Conservation (phyloP, 495 filamentous ascomycete species). For the Penicillium soppii region DNA sequence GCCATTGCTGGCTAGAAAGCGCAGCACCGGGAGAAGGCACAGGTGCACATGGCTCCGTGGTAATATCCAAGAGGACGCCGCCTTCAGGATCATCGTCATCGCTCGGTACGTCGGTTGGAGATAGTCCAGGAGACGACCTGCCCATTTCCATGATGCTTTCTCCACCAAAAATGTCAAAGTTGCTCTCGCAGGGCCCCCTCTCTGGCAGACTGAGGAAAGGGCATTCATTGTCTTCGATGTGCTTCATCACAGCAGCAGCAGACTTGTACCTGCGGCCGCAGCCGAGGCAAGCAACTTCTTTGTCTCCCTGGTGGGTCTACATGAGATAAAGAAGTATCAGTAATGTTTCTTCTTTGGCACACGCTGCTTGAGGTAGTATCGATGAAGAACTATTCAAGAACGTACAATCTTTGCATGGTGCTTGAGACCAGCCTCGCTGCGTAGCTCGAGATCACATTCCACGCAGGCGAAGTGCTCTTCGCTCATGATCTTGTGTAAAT, state of each 20-base stretch:
- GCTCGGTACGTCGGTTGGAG: slow-evolving; percentile 34
- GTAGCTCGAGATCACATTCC: slow-evolving; percentile 52
- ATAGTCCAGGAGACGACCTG: not conserved
- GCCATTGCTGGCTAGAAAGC: not conserved
- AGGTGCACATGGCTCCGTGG: not conserved
- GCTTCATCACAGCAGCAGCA: slow-evolving; percentile 45
- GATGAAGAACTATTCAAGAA: not conserved
- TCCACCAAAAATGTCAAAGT: not conserved
- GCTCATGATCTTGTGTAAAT: slow-evolving; percentile 40
- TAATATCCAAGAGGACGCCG: not conserved
- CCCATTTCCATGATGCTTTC: not conserved
- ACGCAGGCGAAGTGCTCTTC: slow-evolving; percentile 48
- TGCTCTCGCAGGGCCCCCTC: not conserved
- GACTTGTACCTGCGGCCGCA: slow-evolving; percentile 43
- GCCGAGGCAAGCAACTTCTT: slow-evolving; percentile 45
- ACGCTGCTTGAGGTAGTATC: not conserved
- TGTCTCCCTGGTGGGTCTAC: slow-evolving; percentile 42
- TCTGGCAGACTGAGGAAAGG: not conserved
- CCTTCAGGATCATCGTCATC: slow-evolving; percentile 23
- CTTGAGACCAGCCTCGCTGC: slow-evolving; percentile 42
- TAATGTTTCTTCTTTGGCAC: not conserved
- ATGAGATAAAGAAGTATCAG: not conserved
- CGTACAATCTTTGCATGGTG: slow-evolving; percentile 48
- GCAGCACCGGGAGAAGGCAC: not conserved
- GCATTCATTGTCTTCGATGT: slow-evolving; percentile 53